Conservation (phyloP, 2,329 filamentous ascomycete species). For the Trichoderma breve region DNA sequence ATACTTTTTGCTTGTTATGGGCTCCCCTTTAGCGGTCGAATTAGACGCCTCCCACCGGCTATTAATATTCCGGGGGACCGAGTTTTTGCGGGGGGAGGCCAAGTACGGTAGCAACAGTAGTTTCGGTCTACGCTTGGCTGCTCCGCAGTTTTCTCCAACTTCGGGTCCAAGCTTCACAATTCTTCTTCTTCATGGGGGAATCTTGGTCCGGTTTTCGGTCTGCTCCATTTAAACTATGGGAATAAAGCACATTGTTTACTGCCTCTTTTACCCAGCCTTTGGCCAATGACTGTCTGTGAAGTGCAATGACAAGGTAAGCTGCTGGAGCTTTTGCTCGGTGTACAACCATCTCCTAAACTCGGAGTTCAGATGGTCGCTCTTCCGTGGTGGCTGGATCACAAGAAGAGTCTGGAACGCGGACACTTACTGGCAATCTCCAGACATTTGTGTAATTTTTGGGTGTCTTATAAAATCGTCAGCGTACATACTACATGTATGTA, state of each 20-base stretch:
- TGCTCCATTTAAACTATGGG: not conserved
- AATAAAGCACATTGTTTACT: not conserved
- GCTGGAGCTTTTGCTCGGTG: no score
- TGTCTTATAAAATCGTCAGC: no score
- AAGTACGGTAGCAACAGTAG: not conserved
- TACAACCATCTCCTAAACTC: no score
- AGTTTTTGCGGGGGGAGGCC: not conserved
- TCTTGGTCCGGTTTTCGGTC: not conserved
- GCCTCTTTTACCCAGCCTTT: not conserved
- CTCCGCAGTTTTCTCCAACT: not conserved
- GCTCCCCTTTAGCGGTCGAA: conserved; percentile 3
- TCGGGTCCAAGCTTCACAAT: not conserved
- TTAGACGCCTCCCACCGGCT: not conserved
- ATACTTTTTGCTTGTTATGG: not conserved
- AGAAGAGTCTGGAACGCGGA: no score
- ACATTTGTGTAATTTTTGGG: no score
- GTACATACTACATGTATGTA: no score
- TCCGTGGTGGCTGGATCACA: no score
- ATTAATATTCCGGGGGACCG: not conserved
- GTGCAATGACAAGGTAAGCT: no score
- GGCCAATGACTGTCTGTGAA: no score
- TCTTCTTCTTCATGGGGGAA: not conserved
- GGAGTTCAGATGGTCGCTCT: no score
- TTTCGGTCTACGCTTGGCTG: not conserved
- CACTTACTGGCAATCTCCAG: no score